Percentiles rank a stretch among this genome's conserved stretches.
Evolutionary conservation across 2,329 filamentous ascomycete species (phyloP).

Genomic region (Salinomyces thailandicus): DNA sequence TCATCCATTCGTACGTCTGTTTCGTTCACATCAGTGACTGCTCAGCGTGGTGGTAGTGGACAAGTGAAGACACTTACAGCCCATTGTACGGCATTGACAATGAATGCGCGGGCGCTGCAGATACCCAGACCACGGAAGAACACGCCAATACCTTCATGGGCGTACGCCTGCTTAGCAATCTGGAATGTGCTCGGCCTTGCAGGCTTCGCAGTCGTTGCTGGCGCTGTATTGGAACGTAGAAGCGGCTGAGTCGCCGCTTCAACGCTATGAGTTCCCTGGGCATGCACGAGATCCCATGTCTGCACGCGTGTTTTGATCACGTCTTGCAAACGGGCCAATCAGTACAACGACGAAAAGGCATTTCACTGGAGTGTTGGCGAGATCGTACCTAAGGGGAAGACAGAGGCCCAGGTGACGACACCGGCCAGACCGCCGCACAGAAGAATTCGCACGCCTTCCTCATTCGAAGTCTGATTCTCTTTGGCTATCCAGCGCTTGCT

Average conservation of each 20-base stretch:
- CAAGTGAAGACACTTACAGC: conserved; percentile 39
- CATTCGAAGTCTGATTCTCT: conserved; percentile 40
- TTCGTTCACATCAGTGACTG: conserved; percentile 1
- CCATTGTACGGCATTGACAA: conserved; percentile 92
- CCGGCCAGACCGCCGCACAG: conserved; percentile 82
- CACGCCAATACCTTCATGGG: conserved; percentile 58
- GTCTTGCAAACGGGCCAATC: conserved; percentile 37
- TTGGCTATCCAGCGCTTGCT: conserved; percentile 42
- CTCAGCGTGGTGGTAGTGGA: background rate
- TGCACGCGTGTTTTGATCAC: conserved; percentile 91
- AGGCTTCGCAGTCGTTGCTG: background rate
- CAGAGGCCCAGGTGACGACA: conserved; percentile 75
- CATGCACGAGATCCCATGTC: conserved; percentile 44
- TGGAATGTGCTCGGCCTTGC: conserved; percentile 45
- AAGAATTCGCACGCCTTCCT: conserved; percentile 35
- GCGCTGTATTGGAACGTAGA: conserved; percentile 3
- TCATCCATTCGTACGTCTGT: conserved; percentile 67
- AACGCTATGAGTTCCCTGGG: conserved; percentile 1
- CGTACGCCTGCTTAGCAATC: conserved; percentile 57
- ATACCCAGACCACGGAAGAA: conserved; percentile 76
- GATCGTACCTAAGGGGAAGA: conserved; percentile 59
- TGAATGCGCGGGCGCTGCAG: conserved; percentile 76
- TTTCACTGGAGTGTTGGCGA: background rate
- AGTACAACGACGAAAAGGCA: background rate
- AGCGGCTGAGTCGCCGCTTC: conserved; percentile 10